Conservation (phyloP, 192 early-diverging fungal genomes). For the Pilaira anomala region DNA sequence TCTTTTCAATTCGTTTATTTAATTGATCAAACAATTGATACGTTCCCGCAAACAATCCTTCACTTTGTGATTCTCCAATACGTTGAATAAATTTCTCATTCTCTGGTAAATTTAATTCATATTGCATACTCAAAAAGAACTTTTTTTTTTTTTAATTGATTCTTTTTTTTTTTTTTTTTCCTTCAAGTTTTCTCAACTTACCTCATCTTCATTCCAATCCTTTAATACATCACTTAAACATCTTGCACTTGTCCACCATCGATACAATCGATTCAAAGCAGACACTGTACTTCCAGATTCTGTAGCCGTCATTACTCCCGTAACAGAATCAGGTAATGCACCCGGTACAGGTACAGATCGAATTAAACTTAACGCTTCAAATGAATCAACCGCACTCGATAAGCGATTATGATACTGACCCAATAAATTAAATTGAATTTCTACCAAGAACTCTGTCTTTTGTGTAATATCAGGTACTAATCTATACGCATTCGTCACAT, state of each 20-base stretch:
- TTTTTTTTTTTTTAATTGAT: no score
- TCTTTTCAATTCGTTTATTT: constrained; percentile 40
- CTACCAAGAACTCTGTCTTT: constrained; percentile 53
- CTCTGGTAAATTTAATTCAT: constrained; percentile 33
- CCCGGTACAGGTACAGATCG: constrained; percentile 45
- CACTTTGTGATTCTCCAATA: background rate
- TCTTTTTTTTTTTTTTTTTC: no score
- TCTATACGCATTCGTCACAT: constrained; percentile 58
- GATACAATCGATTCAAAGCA: constrained; percentile 46
- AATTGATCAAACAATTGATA: constrained; percentile 27
- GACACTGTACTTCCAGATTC: constrained; percentile 34
- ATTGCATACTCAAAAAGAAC: constrained; percentile 54
- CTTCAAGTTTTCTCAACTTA: no score
- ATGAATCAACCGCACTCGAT: constrained; percentile 48
- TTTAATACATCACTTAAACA: constrained; percentile 40
- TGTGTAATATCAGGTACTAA: constrained; percentile 57
- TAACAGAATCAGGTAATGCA: constrained; percentile 50
- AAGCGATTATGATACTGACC: constrained; percentile 52
- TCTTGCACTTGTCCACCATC: constrained; percentile 50
- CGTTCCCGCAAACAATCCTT: constrained; percentile 11
- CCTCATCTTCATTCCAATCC: constrained; percentile 55
- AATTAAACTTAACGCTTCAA: constrained; percentile 47
- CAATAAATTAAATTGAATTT: constrained; percentile 62
- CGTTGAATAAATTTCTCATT: background rate
- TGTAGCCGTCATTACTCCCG: constrained; percentile 39